Conservation (phyloP, 371 early-diverging fungal species). For the Mucor ambiguus region DNA sequence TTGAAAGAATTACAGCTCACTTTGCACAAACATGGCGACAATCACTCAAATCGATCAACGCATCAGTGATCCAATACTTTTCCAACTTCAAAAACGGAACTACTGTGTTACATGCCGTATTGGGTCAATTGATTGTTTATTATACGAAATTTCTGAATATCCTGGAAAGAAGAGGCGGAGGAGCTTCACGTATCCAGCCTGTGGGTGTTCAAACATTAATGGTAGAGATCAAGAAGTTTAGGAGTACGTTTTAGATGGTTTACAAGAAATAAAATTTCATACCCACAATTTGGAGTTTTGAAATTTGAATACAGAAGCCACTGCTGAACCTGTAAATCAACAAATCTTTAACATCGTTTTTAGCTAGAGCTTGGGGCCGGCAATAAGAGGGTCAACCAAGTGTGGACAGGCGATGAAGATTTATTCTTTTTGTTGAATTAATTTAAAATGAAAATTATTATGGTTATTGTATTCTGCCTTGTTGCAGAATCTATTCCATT, state of each 20-base stretch:
- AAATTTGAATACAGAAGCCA: background rate
- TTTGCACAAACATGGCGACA: conserved; percentile 85
- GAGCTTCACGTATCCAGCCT: conserved; percentile 65
- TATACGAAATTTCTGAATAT: conserved; percentile 84
- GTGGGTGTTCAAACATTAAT: conserved; percentile 89
- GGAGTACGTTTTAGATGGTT: conserved; percentile 64
- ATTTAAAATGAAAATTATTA: background rate
- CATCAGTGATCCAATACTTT: conserved; percentile 84
- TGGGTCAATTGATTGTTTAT: conserved; percentile 84
- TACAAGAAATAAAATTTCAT: background rate
- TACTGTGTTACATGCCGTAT: conserved; percentile 79
- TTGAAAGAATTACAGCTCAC: conserved; percentile 67
- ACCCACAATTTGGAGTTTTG: conserved; percentile 8
- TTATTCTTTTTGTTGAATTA: conserved; percentile 1
- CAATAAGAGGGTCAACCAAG: conserved; percentile 24
- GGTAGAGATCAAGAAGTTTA: conserved; percentile 90
- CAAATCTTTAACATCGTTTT: conserved; percentile 25
- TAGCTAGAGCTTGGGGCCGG: conserved; percentile 35
- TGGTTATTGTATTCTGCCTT: too few relatives aligned
- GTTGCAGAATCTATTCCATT: too few relatives aligned
- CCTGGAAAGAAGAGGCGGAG: conserved; percentile 67
- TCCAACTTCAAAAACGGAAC: conserved; percentile 93
- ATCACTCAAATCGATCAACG: conserved; percentile 74
- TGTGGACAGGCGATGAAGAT: conserved; percentile 36
- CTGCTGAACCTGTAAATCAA: background rate